Percentiles rank a stretch among this genome's conserved stretches.
These are phyloP conservation scores for Auriscalpium microsporum DNA, from an alignment of 768 basidiomycete species.

Conservation along the genomic window DNA sequence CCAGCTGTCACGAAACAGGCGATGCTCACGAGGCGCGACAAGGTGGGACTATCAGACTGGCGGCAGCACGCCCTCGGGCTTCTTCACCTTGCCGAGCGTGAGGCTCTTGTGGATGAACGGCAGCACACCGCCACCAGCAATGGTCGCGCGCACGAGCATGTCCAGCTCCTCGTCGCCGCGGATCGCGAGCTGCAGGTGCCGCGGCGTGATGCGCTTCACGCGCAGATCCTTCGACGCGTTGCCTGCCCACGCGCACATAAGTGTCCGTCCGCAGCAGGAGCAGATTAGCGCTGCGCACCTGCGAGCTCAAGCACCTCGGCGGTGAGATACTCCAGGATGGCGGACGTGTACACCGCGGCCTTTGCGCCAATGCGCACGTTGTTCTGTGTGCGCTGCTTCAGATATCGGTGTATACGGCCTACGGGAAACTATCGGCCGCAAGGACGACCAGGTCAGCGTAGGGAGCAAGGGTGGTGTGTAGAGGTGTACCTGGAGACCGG, in stretches of 20 bases:
- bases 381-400: slow-evolving; percentile 87
- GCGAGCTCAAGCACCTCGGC: slow-evolving; percentile 95
- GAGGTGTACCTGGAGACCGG: slow-evolving; percentile 4
- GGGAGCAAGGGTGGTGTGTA: not conserved
- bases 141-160: slow-evolving; percentile 86
- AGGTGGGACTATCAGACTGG: not conserved
- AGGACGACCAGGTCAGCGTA: not conserved
- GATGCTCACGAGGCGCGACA: not conserved
- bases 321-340: slow-evolving; percentile 92
- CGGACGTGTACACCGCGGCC: slow-evolving; percentile 93
- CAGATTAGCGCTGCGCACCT: slow-evolving; percentile 41
- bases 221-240: slow-evolving; percentile 97
- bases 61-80: slow-evolving; percentile 11
- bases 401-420: slow-evolving; percentile 93
- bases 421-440: slow-evolving; percentile 68
- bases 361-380: slow-evolving; percentile 97
- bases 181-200: slow-evolving; percentile 92
- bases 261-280: not conserved
- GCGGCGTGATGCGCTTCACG: slow-evolving; percentile 94
- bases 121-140: slow-evolving; percentile 82
- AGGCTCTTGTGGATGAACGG: slow-evolving; percentile 87
- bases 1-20: too few species aligned
- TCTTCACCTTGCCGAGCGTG: slow-evolving; percentile 41
- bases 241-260: slow-evolving; percentile 35
- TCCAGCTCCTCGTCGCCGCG: slow-evolving; percentile 98